phyloP scores from a whole-genome alignment of 768 basidiomycete species.

The Termitomyces eurrhizus region DNA sequence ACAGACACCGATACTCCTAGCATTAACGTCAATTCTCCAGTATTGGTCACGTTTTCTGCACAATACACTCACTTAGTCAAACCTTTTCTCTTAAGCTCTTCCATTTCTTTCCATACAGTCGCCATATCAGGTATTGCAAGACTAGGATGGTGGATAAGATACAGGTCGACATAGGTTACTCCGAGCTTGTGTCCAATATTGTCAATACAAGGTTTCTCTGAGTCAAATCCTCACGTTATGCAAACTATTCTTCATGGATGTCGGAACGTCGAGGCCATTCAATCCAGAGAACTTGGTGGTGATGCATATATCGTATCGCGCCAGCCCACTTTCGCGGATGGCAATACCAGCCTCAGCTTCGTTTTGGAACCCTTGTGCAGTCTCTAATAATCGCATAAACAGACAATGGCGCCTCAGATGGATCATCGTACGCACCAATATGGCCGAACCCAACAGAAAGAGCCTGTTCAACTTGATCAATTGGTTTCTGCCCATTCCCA shows the following conservation, averaged over 20 bases:
- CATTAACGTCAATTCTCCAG: not conserved
- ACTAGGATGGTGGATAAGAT: conserved; percentile 58
- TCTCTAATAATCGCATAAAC: conserved; percentile 37
- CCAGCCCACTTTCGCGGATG: conserved; percentile 43
- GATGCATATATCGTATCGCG: conserved; percentile 43
- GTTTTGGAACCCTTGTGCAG: conserved; percentile 52
- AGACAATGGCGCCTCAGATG: not conserved
- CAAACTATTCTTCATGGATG: conserved; percentile 44
- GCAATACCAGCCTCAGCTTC: conserved; percentile 36
- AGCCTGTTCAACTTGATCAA: conserved; percentile 58
- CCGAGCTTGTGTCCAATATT: conserved; percentile 43
- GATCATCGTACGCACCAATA: conserved; percentile 38
- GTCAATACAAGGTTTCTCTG: not conserved
- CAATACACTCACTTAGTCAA: conserved; percentile 31
- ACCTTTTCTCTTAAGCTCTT: conserved; percentile 44
- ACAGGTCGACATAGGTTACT: conserved; percentile 59
- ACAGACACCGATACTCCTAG: conserved; percentile 46
- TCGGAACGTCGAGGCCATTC: conserved; percentile 14
- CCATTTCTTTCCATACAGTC: conserved; percentile 51
- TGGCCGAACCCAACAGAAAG: conserved; percentile 59
- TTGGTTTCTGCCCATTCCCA: conserved; percentile 51
- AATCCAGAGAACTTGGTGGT: conserved; percentile 48
- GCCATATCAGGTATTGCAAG: conserved; percentile 29
- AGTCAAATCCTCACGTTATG: conserved; percentile 34
- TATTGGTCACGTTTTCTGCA: not conserved